A percentile compares a stretch with the other conserved stretches of the same genome.
Conservation (phyloP, 768 basidiomycete species). For the Pulveroboletus ravenelii region DNA sequence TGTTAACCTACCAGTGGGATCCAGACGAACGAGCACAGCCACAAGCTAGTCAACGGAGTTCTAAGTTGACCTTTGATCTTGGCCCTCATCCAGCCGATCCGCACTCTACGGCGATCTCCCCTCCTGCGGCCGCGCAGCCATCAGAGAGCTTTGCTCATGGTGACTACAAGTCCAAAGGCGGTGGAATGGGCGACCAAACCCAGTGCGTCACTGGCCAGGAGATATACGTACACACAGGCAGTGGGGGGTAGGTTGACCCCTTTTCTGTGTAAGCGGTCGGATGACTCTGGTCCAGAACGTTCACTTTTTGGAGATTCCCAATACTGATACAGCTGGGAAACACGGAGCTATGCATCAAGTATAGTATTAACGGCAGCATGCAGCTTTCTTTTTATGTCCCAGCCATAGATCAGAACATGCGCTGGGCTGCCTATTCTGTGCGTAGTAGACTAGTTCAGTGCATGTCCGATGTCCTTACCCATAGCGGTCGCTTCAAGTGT, state of each 20-base stretch:
- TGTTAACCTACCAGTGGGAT: slow-evolving; percentile 71
- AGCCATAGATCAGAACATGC: slow-evolving; percentile 74
- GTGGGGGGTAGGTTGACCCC: slow-evolving; percentile 42
- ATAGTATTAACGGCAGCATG: slow-evolving; percentile 78
- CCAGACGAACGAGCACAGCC: slow-evolving; percentile 37
- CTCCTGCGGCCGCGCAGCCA: slow-evolving; percentile 1
- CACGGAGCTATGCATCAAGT: slow-evolving; percentile 71
- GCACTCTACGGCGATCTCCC: slow-evolving; percentile 43
- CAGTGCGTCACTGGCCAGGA: slow-evolving; percentile 58
- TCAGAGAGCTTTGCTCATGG: slow-evolving; percentile 6
- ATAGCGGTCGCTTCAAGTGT: slow-evolving; percentile 43
- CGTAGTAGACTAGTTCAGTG: slow-evolving; percentile 20
- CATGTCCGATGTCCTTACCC: neutral
- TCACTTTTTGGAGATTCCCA: slow-evolving; percentile 92
- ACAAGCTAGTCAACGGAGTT: slow-evolving; percentile 19
- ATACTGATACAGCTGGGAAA: slow-evolving; percentile 72
- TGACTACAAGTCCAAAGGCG: slow-evolving; percentile 18
- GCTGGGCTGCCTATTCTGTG: slow-evolving; percentile 87
- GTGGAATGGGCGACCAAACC: slow-evolving; percentile 28
- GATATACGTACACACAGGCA: slow-evolving; percentile 62
- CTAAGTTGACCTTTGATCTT: slow-evolving; percentile 45
- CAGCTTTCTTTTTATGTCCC: slow-evolving; percentile 81
- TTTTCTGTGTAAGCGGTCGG: neutral
- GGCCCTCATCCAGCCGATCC: slow-evolving; percentile 76
- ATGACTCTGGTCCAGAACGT: slow-evolving; percentile 48